Evolutionary conservation across 257 asterid species (phyloP).

Genomic region (Nicotiana noctiflora): DNA sequence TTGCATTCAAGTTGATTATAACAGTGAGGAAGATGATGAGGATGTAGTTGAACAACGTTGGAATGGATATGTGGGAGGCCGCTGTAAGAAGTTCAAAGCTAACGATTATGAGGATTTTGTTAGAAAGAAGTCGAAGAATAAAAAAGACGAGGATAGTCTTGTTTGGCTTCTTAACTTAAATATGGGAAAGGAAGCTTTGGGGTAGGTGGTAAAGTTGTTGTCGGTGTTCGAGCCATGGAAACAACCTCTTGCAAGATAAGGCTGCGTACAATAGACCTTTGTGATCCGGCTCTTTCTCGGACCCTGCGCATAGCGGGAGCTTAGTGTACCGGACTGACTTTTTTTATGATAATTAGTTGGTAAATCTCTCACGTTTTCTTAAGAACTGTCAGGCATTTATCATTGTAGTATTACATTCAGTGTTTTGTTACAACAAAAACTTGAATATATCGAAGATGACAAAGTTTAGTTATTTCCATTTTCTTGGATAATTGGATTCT

Average conservation of each 20-base stretch:
- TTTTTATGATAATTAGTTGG: too few species aligned
- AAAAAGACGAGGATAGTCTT: constrained; percentile 17
- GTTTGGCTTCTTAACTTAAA: constrained; percentile 14
- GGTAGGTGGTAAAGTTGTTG: too few species aligned
- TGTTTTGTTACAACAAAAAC: neutral
- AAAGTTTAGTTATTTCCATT: neutral
- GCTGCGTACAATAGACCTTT: too few species aligned
- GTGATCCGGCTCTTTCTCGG: too few species aligned
- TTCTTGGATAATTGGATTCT: neutral
- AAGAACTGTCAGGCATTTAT: too few species aligned
- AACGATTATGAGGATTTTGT: neutral
- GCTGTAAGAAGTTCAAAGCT: neutral
- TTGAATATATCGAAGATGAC: neutral
- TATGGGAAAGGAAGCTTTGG: too few species aligned
- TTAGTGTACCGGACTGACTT: too few species aligned
- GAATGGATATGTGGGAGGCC: neutral
- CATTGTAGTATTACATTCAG: too few species aligned
- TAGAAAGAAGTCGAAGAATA: neutral
- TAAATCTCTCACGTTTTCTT: too few species aligned
- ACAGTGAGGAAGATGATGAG: constrained; percentile 9
- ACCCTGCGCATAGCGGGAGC: too few species aligned
- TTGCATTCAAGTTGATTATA: neutral
- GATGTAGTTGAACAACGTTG: constrained; percentile 17
- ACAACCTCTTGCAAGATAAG: too few species aligned
- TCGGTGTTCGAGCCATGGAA: too few species aligned